Conservation (phyloP, 169 alveolate species). For the Plasmodium falciparum region DNA sequence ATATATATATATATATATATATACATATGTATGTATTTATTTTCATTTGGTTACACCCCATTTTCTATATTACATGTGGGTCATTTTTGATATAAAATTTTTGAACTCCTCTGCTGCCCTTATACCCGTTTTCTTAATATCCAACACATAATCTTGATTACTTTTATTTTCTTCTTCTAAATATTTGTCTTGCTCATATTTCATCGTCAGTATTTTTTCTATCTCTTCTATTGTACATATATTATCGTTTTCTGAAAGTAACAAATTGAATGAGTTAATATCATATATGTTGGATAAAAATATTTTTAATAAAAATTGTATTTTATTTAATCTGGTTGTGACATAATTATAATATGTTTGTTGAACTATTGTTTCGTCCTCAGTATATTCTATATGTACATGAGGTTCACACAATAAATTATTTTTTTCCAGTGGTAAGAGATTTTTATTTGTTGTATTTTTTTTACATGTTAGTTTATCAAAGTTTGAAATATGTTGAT, state of each 20-base stretch:
- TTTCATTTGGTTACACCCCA: neutral
- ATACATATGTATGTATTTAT: neutral
- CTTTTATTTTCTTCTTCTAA: neutral
- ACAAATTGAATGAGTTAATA: slow-evolving; percentile 26
- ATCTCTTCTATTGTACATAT: slow-evolving; percentile 68
- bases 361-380: slow-evolving; percentile 9
- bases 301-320: slow-evolving; percentile 55
- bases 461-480: neutral
- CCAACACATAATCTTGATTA: slow-evolving; percentile 21
- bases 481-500: neutral
- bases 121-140: slow-evolving; percentile 45
- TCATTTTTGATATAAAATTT: slow-evolving; percentile 33
- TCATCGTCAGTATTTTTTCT: slow-evolving; percentile 45
- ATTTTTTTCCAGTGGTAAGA: no score
- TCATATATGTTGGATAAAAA: slow-evolving; percentile 49
- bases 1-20: neutral
- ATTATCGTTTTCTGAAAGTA: slow-evolving; percentile 62
- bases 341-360: slow-evolving; percentile 67
- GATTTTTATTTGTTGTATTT: neutral
- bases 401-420: no score
- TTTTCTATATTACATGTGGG: slow-evolving; percentile 11
- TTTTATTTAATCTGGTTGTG: slow-evolving; percentile 42
- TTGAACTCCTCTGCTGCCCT: slow-evolving; percentile 67
- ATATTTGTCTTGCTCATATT: slow-evolving; percentile 12
- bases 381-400: neutral